These are phyloP conservation scores for Yarrowia keelungensis DNA, from an alignment of 805 yeast genomes.

Conservation along the genomic window DNA sequence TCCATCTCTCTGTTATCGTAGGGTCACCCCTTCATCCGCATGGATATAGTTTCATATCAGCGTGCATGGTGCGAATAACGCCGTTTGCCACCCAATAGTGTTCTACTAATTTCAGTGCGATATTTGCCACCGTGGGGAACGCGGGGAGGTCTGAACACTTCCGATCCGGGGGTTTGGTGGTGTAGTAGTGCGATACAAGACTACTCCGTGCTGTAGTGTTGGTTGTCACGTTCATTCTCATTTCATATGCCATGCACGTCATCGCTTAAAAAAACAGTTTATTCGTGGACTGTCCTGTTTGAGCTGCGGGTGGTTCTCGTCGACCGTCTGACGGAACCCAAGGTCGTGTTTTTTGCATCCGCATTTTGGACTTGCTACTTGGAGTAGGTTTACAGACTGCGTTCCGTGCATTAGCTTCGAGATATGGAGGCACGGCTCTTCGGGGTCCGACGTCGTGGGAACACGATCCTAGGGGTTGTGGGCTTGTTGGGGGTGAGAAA, in stretches of 20 bases:
- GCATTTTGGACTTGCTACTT: conserved; percentile 26
- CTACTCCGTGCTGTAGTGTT: too few relatives aligned
- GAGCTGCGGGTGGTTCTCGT: background rate
- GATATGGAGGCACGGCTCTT: conserved; percentile 36
- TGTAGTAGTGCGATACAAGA: too few relatives aligned
- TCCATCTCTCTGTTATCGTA: too few relatives aligned
- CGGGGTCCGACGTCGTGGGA: conserved; percentile 16
- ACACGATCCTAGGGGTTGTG: background rate
- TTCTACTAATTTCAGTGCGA: background rate
- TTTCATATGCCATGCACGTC: too few relatives aligned
- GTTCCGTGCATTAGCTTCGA: conserved; percentile 23
- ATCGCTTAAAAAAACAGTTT: background rate
- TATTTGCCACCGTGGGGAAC: conserved; percentile 19
- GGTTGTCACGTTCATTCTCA: too few relatives aligned
- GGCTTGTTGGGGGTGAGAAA: background rate
- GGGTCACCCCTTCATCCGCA: background rate
- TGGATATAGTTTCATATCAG: conserved; percentile 13
- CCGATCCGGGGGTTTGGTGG: background rate
- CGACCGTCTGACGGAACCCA: too few relatives aligned
- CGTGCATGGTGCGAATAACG: conserved; percentile 8
- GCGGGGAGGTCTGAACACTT: background rate
- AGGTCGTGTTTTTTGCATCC: too few relatives aligned
- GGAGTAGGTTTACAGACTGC: conserved; percentile 26
- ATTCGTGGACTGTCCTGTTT: background rate
- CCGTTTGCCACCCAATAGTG: conserved; percentile 35